Conservation (phyloP, 306 rosid species). For the Trifolium dubium region DNA sequence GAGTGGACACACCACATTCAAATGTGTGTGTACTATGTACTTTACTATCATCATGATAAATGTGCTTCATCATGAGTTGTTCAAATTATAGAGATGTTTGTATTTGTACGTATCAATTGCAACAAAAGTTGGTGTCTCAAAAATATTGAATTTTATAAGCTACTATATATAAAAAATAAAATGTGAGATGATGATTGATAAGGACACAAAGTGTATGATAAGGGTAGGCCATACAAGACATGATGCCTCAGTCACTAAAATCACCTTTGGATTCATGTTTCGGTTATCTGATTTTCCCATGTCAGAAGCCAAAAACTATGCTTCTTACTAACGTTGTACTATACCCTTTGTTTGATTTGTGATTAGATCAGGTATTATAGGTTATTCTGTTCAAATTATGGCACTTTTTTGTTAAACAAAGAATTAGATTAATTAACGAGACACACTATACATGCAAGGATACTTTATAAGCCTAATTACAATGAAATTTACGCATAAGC, state of each 20-base stretch:
- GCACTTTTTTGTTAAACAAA: conserved; percentile 10
- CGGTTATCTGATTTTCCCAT: conserved; percentile 25
- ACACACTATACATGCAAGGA: no score
- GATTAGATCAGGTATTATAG: conserved; percentile 16
- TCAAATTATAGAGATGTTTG: conserved; percentile 23
- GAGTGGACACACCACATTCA: conserved; percentile 21
- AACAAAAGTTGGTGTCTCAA: conserved; percentile 67
- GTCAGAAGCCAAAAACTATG: conserved; percentile 28
- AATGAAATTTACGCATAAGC: no score
- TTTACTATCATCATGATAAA: conserved; percentile 31
- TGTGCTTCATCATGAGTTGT: conserved; percentile 32
- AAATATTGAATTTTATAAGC: conserved; percentile 36
- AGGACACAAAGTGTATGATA: conserved; percentile 79
- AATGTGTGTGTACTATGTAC: conserved; percentile 30
- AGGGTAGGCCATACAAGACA: conserved; percentile 55
- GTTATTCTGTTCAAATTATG: conserved; percentile 49
- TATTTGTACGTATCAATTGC: conserved; percentile 59
- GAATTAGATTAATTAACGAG: no score
- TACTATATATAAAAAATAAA: conserved; percentile 34
- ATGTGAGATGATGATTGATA: conserved; percentile 66
- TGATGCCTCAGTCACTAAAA: conserved; percentile 60
- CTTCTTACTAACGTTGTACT: conserved; percentile 32
- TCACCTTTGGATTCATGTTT: conserved; percentile 51
- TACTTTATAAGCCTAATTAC: no score
- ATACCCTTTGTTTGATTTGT: conserved; percentile 22